Conservation (phyloP, 1,284 basidiomycete genomes). For the Agroathelia rolfsii region DNA sequence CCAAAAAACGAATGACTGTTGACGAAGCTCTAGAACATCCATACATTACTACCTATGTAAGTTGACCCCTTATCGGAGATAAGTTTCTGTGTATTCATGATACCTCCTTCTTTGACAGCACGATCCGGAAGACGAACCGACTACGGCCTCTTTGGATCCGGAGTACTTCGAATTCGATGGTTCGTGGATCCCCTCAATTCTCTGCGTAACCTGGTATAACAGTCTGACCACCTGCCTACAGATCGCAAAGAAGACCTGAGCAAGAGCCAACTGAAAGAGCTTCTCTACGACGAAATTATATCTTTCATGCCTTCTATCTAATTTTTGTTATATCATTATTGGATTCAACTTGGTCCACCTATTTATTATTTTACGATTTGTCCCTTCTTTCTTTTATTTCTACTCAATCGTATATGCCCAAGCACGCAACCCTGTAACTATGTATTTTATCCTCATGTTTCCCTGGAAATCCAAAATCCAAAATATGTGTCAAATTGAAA, state of each 20-base stretch:
- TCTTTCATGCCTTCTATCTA: slow-evolving; percentile 38
- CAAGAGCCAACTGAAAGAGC: slow-evolving; percentile 61
- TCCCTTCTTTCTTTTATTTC: no score
- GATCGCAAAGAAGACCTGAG: slow-evolving; percentile 70
- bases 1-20: slow-evolving; percentile 77
- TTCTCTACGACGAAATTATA: slow-evolving; percentile 21
- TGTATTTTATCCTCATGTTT: no score
- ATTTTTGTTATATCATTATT: no score
- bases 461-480: no score
- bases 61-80: no score
- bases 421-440: no score
- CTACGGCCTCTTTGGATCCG: slow-evolving; percentile 63
- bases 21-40: slow-evolving; percentile 80
- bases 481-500: no score
- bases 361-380: no score
- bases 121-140: slow-evolving; percentile 79
- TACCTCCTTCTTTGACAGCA: slow-evolving; percentile 39
- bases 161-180: slow-evolving; percentile 85
- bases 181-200: slow-evolving; percentile 30
- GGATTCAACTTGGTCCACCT: no score
- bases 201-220: not conserved
- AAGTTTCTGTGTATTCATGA: slow-evolving; percentile 1
- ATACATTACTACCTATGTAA: slow-evolving; percentile 51
- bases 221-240: slow-evolving; percentile 20
- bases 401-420: no score